Evolutionary conservation across 805 yeast species (phyloP).

Genomic region (Saturnispora saitoi): DNA sequence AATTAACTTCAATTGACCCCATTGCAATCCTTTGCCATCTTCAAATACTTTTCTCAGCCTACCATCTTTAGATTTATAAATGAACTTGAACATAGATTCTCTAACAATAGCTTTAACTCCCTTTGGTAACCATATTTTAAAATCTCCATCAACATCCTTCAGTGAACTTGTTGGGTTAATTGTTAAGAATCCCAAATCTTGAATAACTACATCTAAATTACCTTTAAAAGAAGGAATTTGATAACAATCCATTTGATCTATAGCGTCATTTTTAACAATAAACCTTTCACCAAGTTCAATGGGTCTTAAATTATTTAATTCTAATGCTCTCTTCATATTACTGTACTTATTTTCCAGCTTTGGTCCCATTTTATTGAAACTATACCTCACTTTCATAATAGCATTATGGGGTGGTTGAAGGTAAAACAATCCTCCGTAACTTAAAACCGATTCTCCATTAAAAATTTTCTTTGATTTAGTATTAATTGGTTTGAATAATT

Average conservation of each 20-base stretch:
- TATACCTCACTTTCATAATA: slow-evolving; percentile 36
- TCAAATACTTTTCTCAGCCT: slow-evolving; percentile 13
- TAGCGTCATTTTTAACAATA: slow-evolving; percentile 20
- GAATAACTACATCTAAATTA: slow-evolving; percentile 53
- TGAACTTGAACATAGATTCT: slow-evolving; percentile 22
- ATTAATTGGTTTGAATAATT: not conserved
- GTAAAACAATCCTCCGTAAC: slow-evolving; percentile 56
- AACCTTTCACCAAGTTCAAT: slow-evolving; percentile 20
- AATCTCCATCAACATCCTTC: slow-evolving; percentile 23
- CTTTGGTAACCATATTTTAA: slow-evolving; percentile 46
- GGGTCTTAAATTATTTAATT: slow-evolving; percentile 19
- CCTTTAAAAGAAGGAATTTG: slow-evolving; percentile 68
- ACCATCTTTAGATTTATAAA: slow-evolving; percentile 19
- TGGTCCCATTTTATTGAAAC: slow-evolving; percentile 30
- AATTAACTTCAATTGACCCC: slow-evolving; percentile 19
- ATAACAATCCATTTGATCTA: slow-evolving; percentile 32
- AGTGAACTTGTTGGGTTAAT: slow-evolving; percentile 48
- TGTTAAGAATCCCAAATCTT: slow-evolving; percentile 55
- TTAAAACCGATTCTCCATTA: slow-evolving; percentile 22
- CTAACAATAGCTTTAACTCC: slow-evolving; percentile 48
- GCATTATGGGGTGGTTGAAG: slow-evolving; percentile 45
- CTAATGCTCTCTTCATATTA: slow-evolving; percentile 27
- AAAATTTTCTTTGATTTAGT: slow-evolving; percentile 12
- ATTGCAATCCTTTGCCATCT: slow-evolving; percentile 15
- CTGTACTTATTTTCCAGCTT: slow-evolving; percentile 31